A percentile compares a stretch with the other conserved stretches of the same genome.
Conservation (phyloP, 2,329 filamentous ascomycete genomes). For the Venturia pyrina region DNA sequence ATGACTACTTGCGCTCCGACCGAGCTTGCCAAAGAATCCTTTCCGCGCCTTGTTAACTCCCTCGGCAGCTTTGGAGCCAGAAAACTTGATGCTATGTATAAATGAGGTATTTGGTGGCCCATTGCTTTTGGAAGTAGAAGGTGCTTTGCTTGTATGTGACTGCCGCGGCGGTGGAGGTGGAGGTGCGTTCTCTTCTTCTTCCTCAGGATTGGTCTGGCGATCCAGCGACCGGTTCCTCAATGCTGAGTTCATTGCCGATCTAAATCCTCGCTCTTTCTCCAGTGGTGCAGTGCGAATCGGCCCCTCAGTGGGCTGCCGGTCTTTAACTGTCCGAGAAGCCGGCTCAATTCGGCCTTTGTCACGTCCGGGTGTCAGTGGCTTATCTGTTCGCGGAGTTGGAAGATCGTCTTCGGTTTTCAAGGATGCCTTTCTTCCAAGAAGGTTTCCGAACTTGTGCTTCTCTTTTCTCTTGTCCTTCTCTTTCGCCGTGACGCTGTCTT, state of each 20-base stretch:
- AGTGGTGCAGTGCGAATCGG: conserved; percentile 53
- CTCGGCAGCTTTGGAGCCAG: conserved; percentile 64
- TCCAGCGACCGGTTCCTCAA: conserved; percentile 66
- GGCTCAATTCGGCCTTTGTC: background rate
- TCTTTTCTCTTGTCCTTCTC: background rate
- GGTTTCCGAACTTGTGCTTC: conserved; percentile 8
- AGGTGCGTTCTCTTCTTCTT: background rate
- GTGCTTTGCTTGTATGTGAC: background rate
- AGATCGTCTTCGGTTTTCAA: background rate
- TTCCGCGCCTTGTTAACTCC: conserved; percentile 63
- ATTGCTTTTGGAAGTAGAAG: background rate
- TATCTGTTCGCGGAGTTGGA: background rate
- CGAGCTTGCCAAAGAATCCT: conserved; percentile 70
- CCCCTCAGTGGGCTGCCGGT: conserved; percentile 19
- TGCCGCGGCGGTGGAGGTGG: background rate
- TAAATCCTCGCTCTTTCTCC: conserved; percentile 56
- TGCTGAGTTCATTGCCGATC: conserved; percentile 55
- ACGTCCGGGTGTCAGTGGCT: background rate
- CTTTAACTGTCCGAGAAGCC: conserved; percentile 13
- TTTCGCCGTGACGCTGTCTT: background rate
- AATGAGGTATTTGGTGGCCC: conserved; percentile 36
- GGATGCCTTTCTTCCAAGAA: conserved; percentile 9
- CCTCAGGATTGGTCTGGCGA: conserved; percentile 33
- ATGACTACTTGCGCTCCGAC: conserved; percentile 59
- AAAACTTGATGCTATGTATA: conserved; percentile 63